A percentile compares a stretch with the other conserved stretches of the same genome.
Evolutionary conservation across 2,329 filamentous ascomycete genomes (phyloP).

Genomic region (Colletotrichum sp.): DNA sequence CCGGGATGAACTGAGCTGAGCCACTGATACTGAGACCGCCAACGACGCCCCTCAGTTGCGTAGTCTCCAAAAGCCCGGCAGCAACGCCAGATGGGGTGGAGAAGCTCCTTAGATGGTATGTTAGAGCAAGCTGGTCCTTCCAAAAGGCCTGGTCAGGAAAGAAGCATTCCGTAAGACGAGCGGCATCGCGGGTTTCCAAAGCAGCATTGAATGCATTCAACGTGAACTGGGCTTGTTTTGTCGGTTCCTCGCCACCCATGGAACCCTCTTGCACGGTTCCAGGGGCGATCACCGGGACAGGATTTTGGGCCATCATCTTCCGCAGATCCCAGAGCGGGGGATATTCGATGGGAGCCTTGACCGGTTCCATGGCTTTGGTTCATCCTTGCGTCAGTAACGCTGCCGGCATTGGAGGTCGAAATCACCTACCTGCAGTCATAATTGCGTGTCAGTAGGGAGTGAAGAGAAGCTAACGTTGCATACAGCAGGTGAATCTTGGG

Average conservation of each 20-base stretch:
- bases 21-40: background rate
- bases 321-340: background rate
- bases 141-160: background rate
- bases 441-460: background rate
- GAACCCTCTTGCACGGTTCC: background rate
- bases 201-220: background rate
- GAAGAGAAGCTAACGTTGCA: background rate
- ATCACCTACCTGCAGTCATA: background rate
- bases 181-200: background rate
- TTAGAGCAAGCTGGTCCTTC: constrained; percentile 11
- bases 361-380: background rate
- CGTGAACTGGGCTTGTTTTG: background rate
- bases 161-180: background rate
- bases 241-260: background rate
- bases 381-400: background rate
- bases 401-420: background rate
- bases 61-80: background rate
- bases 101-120: constrained; percentile 11
- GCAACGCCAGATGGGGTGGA: background rate
- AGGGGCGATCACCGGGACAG: background rate
- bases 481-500: background rate
- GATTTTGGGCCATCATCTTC: background rate
- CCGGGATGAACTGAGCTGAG: background rate
- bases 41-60: background rate
- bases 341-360: background rate